A percentile compares a stretch with the other conserved stretches of the same genome.
phyloP scores from a whole-genome alignment of 495 filamentous ascomycete genomes.

The Neohortaea acidophila region DNA sequence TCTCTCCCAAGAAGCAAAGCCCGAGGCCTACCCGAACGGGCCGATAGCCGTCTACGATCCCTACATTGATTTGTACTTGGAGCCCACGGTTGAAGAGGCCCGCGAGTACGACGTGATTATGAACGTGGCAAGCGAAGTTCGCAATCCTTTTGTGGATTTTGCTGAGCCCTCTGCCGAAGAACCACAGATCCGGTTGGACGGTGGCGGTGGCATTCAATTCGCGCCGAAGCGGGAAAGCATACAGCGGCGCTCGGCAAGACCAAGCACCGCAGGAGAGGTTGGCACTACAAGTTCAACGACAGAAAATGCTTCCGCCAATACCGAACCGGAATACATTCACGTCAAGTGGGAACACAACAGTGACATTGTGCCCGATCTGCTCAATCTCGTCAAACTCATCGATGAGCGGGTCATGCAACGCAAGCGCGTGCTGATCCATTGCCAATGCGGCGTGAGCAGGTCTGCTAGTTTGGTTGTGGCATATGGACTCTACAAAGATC shows the following conservation, averaged over 20 bases:
- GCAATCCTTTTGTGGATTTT: constrained; percentile 54
- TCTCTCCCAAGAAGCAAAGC: constrained; percentile 63
- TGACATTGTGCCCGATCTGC: constrained; percentile 76
- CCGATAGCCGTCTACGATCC: constrained; percentile 85
- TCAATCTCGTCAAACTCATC: constrained; percentile 71
- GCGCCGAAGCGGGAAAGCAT: constrained; percentile 16
- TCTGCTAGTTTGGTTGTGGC: constrained; percentile 96
- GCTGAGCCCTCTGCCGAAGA: constrained; percentile 5
- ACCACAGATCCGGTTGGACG: constrained; percentile 20
- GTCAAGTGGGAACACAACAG: constrained; percentile 97
- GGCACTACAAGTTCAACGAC: constrained; percentile 17
- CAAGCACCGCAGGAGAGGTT: constrained; percentile 16
- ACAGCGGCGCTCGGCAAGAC: constrained; percentile 5
- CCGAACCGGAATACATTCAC: constrained; percentile 79
- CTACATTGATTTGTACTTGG: constrained; percentile 83
- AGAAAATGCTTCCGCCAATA: constrained; percentile 5
- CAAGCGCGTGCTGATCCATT: constrained; percentile 85
- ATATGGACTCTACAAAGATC: constrained; percentile 87
- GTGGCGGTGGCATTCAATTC: constrained; percentile 23
- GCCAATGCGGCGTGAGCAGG: constrained; percentile 87
- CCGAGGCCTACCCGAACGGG: constrained; percentile 82
- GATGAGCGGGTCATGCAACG: constrained; percentile 60
- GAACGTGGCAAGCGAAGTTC: constrained; percentile 89
- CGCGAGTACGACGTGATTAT: constrained; percentile 79
- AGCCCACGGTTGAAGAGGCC: constrained; percentile 76